These are phyloP conservation scores for Xerocomus potaroensis DNA, from an alignment of 768 basidiomycete genomes.

Conservation along the genomic window DNA sequence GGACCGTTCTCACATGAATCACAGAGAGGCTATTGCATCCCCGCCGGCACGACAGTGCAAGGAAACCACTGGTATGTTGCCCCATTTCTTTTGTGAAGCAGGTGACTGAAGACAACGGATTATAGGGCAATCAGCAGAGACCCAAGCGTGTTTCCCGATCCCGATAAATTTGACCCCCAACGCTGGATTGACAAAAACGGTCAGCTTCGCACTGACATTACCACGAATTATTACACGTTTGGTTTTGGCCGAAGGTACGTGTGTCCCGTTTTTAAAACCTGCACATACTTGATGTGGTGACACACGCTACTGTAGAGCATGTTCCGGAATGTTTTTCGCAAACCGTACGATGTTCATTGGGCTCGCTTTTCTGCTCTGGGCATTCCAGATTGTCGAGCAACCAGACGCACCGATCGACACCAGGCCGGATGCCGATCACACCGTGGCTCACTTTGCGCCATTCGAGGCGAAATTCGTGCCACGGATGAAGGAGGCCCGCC, in stretches of 20 bases:
- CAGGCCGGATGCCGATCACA: conserved; percentile 47
- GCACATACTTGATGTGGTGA: no score
- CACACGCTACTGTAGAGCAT: no score
- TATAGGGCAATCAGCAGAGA: conserved; percentile 51
- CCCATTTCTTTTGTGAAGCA: neutral
- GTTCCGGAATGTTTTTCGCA: conserved; percentile 57
- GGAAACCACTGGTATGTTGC: conserved; percentile 20
- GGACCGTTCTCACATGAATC: neutral
- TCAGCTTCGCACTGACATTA: conserved; percentile 41
- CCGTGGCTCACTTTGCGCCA: conserved; percentile 51
- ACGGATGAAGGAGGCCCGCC: conserved; percentile 21
- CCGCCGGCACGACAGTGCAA: conserved; percentile 18
- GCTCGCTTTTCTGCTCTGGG: conserved; percentile 57
- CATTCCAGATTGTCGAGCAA: conserved; percentile 50
- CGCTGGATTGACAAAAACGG: conserved; percentile 48
- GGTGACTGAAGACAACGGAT: neutral
- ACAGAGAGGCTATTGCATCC: conserved; percentile 22
- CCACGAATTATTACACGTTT: conserved; percentile 40
- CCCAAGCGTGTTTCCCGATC: conserved; percentile 51
- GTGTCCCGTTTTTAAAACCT: no score
- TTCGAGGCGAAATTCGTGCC: conserved; percentile 57
- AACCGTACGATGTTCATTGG: conserved; percentile 52
- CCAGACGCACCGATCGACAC: conserved; percentile 51
- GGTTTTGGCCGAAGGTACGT: conserved; percentile 46
- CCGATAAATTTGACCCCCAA: conserved; percentile 53